Conservation (phyloP, 2,329 filamentous ascomycete species). For the Pseudogymnoascus sp. region DNA sequence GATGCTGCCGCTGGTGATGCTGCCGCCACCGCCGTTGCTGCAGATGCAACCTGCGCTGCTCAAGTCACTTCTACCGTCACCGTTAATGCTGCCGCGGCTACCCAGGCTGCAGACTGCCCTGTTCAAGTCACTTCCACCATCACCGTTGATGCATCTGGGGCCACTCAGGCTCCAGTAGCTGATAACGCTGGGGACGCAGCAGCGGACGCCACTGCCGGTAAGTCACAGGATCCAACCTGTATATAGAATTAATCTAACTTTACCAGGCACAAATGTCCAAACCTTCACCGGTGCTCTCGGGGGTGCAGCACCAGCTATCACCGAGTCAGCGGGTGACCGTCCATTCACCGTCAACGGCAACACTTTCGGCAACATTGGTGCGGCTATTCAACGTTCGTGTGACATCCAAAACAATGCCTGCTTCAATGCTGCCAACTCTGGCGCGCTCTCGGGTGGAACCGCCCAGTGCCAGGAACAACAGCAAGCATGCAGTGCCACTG, state of each 20-base stretch:
- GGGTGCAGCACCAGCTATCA: slow-evolving; percentile 39
- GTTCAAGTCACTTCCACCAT: slow-evolving; percentile 3
- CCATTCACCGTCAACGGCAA: slow-evolving; percentile 49
- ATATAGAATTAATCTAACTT: background rate
- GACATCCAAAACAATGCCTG: slow-evolving; percentile 56
- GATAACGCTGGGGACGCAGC: slow-evolving; percentile 14
- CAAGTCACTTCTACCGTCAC: slow-evolving; percentile 1
- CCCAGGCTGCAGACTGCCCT: background rate
- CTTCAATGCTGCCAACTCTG: slow-evolving; percentile 46
- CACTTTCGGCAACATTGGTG: slow-evolving; percentile 48
- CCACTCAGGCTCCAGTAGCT: background rate
- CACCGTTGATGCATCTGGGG: background rate
- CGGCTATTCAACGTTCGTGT: slow-evolving; percentile 53
- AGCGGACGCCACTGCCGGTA: slow-evolving; percentile 12
- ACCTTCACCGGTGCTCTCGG: slow-evolving; percentile 40
- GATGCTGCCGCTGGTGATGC: background rate
- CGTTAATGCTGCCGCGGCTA: slow-evolving; percentile 5
- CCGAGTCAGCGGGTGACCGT: slow-evolving; percentile 40
- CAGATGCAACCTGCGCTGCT: background rate
- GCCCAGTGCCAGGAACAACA: slow-evolving; percentile 51
- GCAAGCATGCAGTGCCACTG: slow-evolving; percentile 31
- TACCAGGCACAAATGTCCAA: slow-evolving; percentile 30
- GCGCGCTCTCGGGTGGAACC: slow-evolving; percentile 33
- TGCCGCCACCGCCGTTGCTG: slow-evolving; percentile 16
- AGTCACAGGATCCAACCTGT: background rate